Evolutionary conservation across 2,329 filamentous ascomycete species (phyloP).

Genomic region (Aureobasidium sp.): DNA sequence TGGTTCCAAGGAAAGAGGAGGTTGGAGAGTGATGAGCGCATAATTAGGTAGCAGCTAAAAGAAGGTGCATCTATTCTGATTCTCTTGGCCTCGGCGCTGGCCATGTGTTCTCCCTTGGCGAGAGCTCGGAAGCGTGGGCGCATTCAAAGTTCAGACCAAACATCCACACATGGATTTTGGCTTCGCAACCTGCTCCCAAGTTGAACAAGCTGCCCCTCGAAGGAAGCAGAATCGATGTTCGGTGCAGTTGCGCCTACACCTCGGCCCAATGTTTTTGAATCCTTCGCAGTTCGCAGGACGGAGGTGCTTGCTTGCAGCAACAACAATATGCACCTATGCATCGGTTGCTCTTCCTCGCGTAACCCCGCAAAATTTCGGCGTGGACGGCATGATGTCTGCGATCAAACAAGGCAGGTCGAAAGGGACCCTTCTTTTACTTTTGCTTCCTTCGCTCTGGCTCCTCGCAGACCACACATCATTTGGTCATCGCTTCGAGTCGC

Average conservation of each 20-base stretch:
- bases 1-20: neutral
- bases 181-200: neutral
- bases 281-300: neutral
- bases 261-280: neutral
- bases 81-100: neutral
- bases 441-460: neutral
- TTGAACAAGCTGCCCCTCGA: neutral
- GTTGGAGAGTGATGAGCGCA: neutral
- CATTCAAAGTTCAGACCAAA: neutral
- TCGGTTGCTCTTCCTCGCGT: slow-evolving; percentile 2
- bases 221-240: neutral
- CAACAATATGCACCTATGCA: neutral
- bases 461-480: neutral
- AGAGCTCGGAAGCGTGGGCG: neutral
- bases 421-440: neutral
- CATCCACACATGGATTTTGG: neutral
- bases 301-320: neutral
- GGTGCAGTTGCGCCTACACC: neutral
- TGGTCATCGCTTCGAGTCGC: neutral
- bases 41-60: neutral
- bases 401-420: slow-evolving; percentile 1
- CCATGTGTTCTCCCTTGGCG: neutral
- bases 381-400: neutral
- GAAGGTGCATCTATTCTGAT: neutral
- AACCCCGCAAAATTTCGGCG: slow-evolving; percentile 1